Base-by-base conservation (phyloP, 2,329 filamentous ascomycete species). In the Paramyrothecium roridum region DNA sequence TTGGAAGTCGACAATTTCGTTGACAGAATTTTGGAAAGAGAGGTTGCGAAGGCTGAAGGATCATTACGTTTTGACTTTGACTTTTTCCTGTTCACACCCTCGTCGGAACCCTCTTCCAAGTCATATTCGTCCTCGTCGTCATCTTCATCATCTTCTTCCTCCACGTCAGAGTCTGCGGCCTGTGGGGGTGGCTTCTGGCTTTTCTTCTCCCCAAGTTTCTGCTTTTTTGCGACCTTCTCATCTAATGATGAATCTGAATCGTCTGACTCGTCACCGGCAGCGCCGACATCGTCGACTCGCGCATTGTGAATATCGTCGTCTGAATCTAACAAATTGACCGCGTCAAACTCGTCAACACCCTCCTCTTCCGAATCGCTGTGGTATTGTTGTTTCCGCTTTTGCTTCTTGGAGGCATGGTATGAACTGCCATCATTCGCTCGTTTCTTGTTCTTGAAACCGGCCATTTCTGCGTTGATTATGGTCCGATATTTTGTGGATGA, bases 21-120 rank as follows among this genome's bases (percentile, higher is more conserved):
- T 54, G 86, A 87, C 48, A 99, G 82, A 69, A 99, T 97, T 73
- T 95, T 96, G 63, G 90, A 89, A 65, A 99, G 91, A 52, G 92
- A 96, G 2, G 88, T 96, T 22, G 93, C 91, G 72, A 99, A 98
- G 52, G 91, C 92, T 60, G 82, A 79, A 3, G 95, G 93, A 72
- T 99, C 93, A 74, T 96, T 96, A 68, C 93, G 88, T 76, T 98
- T 98, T 16, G 87, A 85, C 66, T 85, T 89, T 40, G 67, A 67
- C 59, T 75, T 73, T 49, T 63, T 68, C 13, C 65, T 52, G 72
- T 43, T 73, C 67, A 23, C 65, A 56, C 70, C 67, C 56, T 70
- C 66, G 51, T 73, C 65, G 52, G 67, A 70, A 46, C 69, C 66
- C 43, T 67, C 66, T 16, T 66, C 73, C 21, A 75, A 68, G n/a